These are phyloP conservation scores for Fusarium sp. DNA, from an alignment of 2,329 filamentous ascomycete genomes.

Conservation along the genomic window DNA sequence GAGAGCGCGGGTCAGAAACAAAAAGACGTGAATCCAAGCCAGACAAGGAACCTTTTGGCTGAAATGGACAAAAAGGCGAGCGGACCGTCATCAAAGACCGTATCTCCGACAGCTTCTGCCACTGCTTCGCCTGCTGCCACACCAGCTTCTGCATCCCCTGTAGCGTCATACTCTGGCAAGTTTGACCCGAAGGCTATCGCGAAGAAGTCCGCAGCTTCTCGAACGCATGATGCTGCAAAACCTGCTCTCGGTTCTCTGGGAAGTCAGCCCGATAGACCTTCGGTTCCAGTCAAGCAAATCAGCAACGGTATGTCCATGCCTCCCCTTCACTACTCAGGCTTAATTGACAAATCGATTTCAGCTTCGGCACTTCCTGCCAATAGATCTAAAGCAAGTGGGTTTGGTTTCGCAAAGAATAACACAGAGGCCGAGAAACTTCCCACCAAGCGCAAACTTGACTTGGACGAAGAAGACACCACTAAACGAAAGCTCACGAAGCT, in stretches of 20 bases:
- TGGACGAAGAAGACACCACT: slow-evolving; percentile 88
- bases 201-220: slow-evolving; percentile 76
- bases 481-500: slow-evolving; percentile 92
- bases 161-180: slow-evolving; percentile 76
- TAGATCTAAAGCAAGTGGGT: slow-evolving; percentile 80
- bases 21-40: slow-evolving; percentile 72
- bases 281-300: slow-evolving; percentile 49
- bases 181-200: slow-evolving; percentile 88
- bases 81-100: slow-evolving; percentile 55
- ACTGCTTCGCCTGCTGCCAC: slow-evolving; percentile 62
- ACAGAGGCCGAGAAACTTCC: slow-evolving; percentile 73
- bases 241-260: slow-evolving; percentile 60
- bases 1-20: slow-evolving; percentile 79
- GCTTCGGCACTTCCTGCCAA: slow-evolving; percentile 72
- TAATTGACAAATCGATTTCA: slow-evolving; percentile 45
- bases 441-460: slow-evolving; percentile 79
- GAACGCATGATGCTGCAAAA: slow-evolving; percentile 64
- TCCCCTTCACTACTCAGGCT: not conserved
- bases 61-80: slow-evolving; percentile 78
- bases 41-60: slow-evolving; percentile 73
- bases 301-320: slow-evolving; percentile 51
- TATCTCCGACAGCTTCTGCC: slow-evolving; percentile 63
- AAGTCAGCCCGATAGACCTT: slow-evolving; percentile 52
- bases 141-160: slow-evolving; percentile 61
- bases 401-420: slow-evolving; percentile 79